Conservation (phyloP, 2,329 filamentous ascomycete species). For the Fusarium sterilihyphosum region DNA sequence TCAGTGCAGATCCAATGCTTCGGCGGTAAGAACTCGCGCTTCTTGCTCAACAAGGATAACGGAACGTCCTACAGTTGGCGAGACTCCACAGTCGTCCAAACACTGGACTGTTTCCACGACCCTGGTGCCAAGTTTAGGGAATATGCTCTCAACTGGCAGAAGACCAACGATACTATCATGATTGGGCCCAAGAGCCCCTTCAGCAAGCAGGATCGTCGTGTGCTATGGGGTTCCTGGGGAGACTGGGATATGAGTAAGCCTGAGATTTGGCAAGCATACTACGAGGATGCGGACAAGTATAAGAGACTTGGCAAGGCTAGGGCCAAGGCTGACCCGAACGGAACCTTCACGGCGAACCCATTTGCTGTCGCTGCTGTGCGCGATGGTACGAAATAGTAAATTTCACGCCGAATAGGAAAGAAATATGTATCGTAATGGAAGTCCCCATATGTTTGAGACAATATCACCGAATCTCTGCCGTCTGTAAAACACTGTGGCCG, state of each 20-base stretch:
- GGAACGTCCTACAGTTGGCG: conserved; percentile 60
- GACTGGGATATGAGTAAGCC: conserved; percentile 47
- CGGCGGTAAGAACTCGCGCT: conserved; percentile 56
- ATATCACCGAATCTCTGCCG: too few species aligned
- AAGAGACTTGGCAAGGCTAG: conserved; percentile 45
- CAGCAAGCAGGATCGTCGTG: conserved; percentile 50
- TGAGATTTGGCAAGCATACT: conserved; percentile 48
- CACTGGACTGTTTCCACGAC: conserved; percentile 58
- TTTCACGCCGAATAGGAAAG: background rate
- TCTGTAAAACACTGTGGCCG: too few species aligned
- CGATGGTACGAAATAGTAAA: background rate
- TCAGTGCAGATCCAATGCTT: conserved; percentile 57
- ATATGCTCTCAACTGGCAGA: conserved; percentile 54
- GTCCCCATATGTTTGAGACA: background rate
- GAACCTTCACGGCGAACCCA: conserved; percentile 50
- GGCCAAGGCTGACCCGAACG: conserved; percentile 48
- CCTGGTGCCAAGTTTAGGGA: conserved; percentile 39
- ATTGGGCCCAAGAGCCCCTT: conserved; percentile 47
- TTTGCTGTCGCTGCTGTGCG: conserved; percentile 40
- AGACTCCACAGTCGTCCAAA: conserved; percentile 52
- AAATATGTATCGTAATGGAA: accelerated
- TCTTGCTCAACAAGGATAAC: conserved; percentile 53
- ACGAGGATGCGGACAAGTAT: conserved; percentile 50
- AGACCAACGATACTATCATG: conserved; percentile 50
- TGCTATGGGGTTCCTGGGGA: conserved; percentile 54